Percentiles rank a stretch among this genome's conserved stretches.
phyloP scores from a whole-genome alignment of 2,329 filamentous ascomycete species.

The Hypomyces perniciosus region DNA sequence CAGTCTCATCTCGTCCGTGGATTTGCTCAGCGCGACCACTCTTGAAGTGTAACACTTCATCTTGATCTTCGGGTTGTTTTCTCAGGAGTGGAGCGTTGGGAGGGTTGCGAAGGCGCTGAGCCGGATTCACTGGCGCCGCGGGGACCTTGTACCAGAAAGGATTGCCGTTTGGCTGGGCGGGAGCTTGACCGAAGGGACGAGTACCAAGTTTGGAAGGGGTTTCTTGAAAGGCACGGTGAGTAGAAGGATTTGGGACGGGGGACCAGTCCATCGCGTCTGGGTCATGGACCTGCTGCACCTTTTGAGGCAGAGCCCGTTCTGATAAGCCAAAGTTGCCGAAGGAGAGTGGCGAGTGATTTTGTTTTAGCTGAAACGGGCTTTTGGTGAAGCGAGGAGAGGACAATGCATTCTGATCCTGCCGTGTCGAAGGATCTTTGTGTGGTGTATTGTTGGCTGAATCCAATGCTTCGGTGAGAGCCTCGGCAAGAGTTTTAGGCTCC shows the following conservation, averaged over 20 bases:
- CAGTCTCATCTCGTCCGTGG: constrained; percentile 9
- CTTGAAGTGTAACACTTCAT: constrained; percentile 7
- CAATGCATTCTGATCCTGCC: constrained; percentile 2
- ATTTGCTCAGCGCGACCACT: not conserved
- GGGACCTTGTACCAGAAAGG: constrained; percentile 69
- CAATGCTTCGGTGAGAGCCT: constrained; percentile 30
- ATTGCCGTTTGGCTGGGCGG: constrained; percentile 33
- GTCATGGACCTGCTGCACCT: constrained; percentile 26
- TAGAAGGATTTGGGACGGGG: constrained; percentile 44
- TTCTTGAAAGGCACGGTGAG: constrained; percentile 49
- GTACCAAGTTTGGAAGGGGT: constrained; percentile 35
- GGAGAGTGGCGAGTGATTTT: constrained; percentile 3
- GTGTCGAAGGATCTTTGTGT: constrained; percentile 6
- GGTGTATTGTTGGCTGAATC: constrained; percentile 20
- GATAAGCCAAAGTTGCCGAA: constrained; percentile 14
- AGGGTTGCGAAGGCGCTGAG: constrained; percentile 56
- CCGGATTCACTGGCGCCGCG: constrained; percentile 60
- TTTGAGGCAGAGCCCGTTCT: constrained; percentile 12
- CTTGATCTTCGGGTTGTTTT: constrained; percentile 38
- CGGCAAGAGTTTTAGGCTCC: constrained; percentile 38
- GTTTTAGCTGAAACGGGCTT: not conserved
- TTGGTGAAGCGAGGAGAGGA: constrained; percentile 1
- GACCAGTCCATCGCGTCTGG: constrained; percentile 70
- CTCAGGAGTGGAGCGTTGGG: constrained; percentile 49
- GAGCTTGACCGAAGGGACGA: constrained; percentile 40